Evolutionary conservation across 352 stramenopile species (phyloP).

Genomic region (Phytophthora cryptogea): DNA sequence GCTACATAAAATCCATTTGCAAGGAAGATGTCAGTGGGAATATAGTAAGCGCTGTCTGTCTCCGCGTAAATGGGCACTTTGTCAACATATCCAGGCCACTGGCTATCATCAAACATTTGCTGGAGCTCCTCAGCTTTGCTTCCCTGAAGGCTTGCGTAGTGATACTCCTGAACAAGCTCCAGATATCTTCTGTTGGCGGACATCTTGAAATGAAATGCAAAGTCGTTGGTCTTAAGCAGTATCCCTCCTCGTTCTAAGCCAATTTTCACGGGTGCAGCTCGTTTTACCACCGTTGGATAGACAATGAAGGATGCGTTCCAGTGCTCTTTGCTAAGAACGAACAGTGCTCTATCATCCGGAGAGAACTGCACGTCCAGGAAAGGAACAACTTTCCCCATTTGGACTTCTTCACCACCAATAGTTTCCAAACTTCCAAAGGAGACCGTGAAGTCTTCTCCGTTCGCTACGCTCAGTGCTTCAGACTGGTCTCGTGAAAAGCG

Average conservation of each 20-base stretch:
- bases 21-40: slow-evolving; percentile 58
- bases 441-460: slow-evolving; percentile 13
- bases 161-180: slow-evolving; percentile 62
- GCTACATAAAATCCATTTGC: slow-evolving; percentile 82
- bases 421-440: slow-evolving; percentile 30
- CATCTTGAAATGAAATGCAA: slow-evolving; percentile 74
- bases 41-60: slow-evolving; percentile 56
- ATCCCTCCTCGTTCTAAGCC: slow-evolving; percentile 57
- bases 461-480: background rate
- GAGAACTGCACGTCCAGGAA: slow-evolving; percentile 56
- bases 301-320: slow-evolving; percentile 77
- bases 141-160: slow-evolving; percentile 47
- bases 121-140: slow-evolving; percentile 49
- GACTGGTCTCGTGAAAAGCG: slow-evolving; percentile 21
- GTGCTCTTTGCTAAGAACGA: slow-evolving; percentile 57
- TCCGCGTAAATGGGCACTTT: slow-evolving; percentile 66
- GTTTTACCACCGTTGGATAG: slow-evolving; percentile 68
- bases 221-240: slow-evolving; percentile 62
- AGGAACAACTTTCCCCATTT: slow-evolving; percentile 14
- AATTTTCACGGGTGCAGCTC: slow-evolving; percentile 42
- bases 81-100: slow-evolving; percentile 66
- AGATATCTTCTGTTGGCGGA: slow-evolving; percentile 36
- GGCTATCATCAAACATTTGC: slow-evolving; percentile 58
- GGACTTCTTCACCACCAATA: slow-evolving; percentile 29
- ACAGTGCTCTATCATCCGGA: slow-evolving; percentile 34